phyloP scores from a whole-genome alignment of 2,329 filamentous ascomycete genomes.

The Meredithiella fracta region DNA sequence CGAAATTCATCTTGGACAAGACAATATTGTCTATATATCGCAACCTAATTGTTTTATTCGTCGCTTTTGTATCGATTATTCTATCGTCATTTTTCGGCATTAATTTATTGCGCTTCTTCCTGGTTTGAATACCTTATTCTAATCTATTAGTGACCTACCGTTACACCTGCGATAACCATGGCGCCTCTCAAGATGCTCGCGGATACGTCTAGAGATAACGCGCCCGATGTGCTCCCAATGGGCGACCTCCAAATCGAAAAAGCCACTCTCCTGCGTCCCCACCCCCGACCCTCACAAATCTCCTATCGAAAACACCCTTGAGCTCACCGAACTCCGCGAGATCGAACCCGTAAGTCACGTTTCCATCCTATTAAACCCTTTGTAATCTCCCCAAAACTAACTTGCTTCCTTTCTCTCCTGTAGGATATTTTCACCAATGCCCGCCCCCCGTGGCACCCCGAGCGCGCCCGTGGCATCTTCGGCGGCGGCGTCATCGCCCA shows the following conservation, averaged over 20 bases:
- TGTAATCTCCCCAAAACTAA: background rate
- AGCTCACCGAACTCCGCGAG: conserved; percentile 62
- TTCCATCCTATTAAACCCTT: background rate
- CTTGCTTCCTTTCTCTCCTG: background rate
- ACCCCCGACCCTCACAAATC: conserved; percentile 57
- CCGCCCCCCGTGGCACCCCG: conserved; percentile 78
- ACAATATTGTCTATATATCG: background rate
- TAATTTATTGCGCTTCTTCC: too few relatives aligned
- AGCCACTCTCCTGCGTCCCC: conserved; percentile 44
- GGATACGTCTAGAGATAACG: background rate
- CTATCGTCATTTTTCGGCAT: too few relatives aligned
- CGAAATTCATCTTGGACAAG: background rate
- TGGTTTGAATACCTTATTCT: too few relatives aligned
- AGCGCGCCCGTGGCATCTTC: conserved; percentile 82
- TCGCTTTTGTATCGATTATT: too few relatives aligned
- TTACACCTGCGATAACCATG: background rate
- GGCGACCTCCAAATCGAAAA: conserved; percentile 18
- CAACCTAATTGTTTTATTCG: too few relatives aligned
- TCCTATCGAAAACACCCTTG: conserved; percentile 75
- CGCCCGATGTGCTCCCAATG: background rate
- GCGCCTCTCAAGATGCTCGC: conserved; percentile 3
- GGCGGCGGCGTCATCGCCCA: conserved; percentile 89
- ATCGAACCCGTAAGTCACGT: conserved; percentile 52
- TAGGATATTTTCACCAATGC: conserved; percentile 92
- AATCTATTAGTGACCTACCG: too few relatives aligned